These are phyloP conservation scores for Trichoderma koningiopsis DNA, from an alignment of 2,329 filamentous ascomycete species.

Conservation along the genomic window DNA sequence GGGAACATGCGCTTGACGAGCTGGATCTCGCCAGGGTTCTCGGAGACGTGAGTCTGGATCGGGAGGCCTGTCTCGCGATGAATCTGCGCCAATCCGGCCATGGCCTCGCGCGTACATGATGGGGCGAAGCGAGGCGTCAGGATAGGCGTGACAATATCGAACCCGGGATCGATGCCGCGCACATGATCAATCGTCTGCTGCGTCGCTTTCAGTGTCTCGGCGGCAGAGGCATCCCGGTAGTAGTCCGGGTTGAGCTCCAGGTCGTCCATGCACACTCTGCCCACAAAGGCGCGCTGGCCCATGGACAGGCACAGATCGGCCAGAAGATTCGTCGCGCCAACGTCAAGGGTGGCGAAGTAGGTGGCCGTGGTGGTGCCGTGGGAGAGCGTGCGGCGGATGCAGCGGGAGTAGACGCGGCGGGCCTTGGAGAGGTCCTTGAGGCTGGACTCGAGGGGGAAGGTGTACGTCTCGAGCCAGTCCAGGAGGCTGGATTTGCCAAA, in stretches of 20 bases:
- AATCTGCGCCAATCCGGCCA: slow-evolving; percentile 65
- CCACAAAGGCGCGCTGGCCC: slow-evolving; percentile 89
- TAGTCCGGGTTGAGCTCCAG: slow-evolving; percentile 65
- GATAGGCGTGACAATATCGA: slow-evolving; percentile 72
- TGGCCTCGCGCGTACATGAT: slow-evolving; percentile 59
- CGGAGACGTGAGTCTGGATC: slow-evolving; percentile 87
- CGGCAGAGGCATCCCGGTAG: slow-evolving; percentile 74
- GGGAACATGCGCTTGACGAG: slow-evolving; percentile 75
- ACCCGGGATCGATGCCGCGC: slow-evolving; percentile 62
- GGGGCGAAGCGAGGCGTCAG: slow-evolving; percentile 74
- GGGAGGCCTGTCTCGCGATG: slow-evolving; percentile 65
- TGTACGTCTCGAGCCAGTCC: slow-evolving; percentile 92
- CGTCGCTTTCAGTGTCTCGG: slow-evolving; percentile 59
- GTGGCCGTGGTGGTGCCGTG: slow-evolving; percentile 91
- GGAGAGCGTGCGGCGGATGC: slow-evolving; percentile 77
- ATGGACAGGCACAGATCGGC: slow-evolving; percentile 76
- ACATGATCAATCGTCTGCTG: slow-evolving; percentile 66
- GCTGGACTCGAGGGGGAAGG: slow-evolving; percentile 86
- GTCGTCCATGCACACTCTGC: slow-evolving; percentile 93
- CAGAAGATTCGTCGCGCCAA: slow-evolving; percentile 86
- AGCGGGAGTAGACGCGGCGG: slow-evolving; percentile 71
- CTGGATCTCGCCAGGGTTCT: slow-evolving; percentile 73
- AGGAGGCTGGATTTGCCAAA: slow-evolving; percentile 93
- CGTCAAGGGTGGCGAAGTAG: slow-evolving; percentile 92
- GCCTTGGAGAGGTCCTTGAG: slow-evolving; percentile 66